Base-by-base conservation (phyloP, 306 rosid genomes). In the Pterocarpus macrocarpus region DNA sequence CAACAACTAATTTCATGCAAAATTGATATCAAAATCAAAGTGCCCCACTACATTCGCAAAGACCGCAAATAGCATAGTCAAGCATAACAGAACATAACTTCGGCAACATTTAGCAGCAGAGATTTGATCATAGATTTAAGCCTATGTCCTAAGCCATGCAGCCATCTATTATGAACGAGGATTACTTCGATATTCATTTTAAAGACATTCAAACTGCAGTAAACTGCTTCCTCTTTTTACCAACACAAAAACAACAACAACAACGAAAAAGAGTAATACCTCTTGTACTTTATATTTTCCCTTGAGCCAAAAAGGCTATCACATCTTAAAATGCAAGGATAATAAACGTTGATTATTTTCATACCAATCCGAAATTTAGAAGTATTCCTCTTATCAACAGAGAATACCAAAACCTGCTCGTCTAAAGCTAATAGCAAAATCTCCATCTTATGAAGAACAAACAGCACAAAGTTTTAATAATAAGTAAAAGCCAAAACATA, bases 401-500 rank as follows among this genome's bases (percentile, higher is more conserved):
- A 50, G 53, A 63, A 70, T 64, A 71, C 70, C 62, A 83, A 67
- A 71, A 83, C 47, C 28, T 4, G 66, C 75, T 83, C 56, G 41
- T 71, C 79, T 33, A 70, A 62, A 52, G 85, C 80, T 55, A 55
- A 71, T 41, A 75, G 61, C 52, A 53, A 53, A 77, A 71, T 83
- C 68, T 70, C 56, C 83, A 71, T 36, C 55, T 76, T 58, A 83
- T 63, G 74, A 71, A 59, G 73, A 84, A 76, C 30, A 83, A 77
- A 88, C 82, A 73, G 62, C 78, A 74, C 14, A 63, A 36, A 77
- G 52, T 80, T 73, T 55, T 55, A 55, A 55, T 56, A 61, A 10
- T 17, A 41, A 6, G 71, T 14, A 65, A 71, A 80, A 71, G 77
- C 45, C 75, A 83, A 78, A 72, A 53, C 59, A 52, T 45, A 85